phyloP scores from a whole-genome alignment of 139 green algal genomes.

The Asterochloris sp. region DNA sequence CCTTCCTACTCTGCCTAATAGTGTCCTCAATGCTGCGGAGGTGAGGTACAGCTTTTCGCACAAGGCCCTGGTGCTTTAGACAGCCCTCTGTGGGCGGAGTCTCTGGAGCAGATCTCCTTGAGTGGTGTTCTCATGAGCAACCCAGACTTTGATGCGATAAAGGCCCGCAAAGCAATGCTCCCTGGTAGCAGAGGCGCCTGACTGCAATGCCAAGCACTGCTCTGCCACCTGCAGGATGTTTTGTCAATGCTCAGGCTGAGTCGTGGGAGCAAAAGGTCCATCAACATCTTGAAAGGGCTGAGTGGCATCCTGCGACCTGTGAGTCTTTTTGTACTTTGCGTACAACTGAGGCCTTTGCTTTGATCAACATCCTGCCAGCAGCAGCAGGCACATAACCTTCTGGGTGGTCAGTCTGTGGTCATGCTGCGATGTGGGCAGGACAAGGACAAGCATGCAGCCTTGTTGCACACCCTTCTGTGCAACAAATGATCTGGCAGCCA shows the following conservation, averaged over 20 bases:
- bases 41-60: neutral
- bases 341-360: neutral
- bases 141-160: too few relatives aligned
- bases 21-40: slow-evolving; percentile 12
- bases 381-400: neutral
- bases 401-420: neutral
- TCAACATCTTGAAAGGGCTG: neutral
- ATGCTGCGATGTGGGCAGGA: neutral
- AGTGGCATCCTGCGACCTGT: neutral
- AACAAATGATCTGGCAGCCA: neutral
- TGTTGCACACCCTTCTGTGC: neutral
- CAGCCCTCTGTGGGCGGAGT: neutral
- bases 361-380: neutral
- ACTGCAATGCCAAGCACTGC: too few relatives aligned
- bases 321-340: neutral
- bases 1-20: slow-evolving; percentile 6
- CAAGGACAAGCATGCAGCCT: neutral
- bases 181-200: too few relatives aligned
- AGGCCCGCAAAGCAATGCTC: too few relatives aligned
- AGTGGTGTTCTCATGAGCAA: too few relatives aligned
- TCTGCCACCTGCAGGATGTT: neutral
- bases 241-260: slow-evolving; percentile 2
- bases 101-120: too few relatives aligned
- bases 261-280: neutral
- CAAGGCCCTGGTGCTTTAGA: neutral